Percentiles rank a stretch among this genome's conserved stretches.
phyloP scores from a whole-genome alignment of 139 green algal genomes.

The Yamagishiella unicocca region DNA sequence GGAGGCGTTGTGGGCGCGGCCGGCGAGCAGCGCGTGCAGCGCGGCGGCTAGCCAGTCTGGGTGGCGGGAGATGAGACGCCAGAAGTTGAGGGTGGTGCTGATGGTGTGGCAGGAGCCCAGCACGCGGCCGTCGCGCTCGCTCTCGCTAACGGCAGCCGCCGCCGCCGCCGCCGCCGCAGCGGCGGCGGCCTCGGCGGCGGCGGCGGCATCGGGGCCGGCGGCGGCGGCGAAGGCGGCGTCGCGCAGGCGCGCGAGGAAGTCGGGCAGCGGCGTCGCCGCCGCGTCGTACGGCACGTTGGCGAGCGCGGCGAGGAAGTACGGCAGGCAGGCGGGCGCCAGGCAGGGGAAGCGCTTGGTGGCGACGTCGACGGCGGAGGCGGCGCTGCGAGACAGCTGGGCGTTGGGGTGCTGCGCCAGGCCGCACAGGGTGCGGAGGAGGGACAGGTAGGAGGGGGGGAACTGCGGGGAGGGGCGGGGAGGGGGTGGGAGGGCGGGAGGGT shows the following conservation, averaged over 20 bases:
- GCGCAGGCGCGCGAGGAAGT: neutral
- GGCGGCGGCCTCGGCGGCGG: constrained; percentile 26
- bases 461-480: neutral
- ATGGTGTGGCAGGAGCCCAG: constrained; percentile 55
- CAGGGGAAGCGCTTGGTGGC: constrained; percentile 74
- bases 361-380: constrained; percentile 46
- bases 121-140: constrained; percentile 56
- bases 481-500: neutral
- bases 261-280: neutral
- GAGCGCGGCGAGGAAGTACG: constrained; percentile 62
- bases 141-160: neutral
- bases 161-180: constrained; percentile 40
- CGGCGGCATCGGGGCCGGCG: neutral
- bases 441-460: constrained; percentile 60
- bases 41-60: constrained; percentile 45
- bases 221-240: constrained; percentile 5
- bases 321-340: constrained; percentile 57
- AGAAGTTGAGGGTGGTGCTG: constrained; percentile 43
- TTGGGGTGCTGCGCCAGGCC: neutral
- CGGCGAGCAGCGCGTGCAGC: constrained; percentile 59
- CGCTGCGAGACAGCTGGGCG: neutral
- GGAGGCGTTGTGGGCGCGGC: constrained; percentile 53
- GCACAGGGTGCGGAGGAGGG: constrained; percentile 47
- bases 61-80: constrained; percentile 51
- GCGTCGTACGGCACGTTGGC: constrained; percentile 59